phyloP scores from a whole-genome alignment of 2,329 filamentous ascomycete species.

The Apiospora kogelbergensis region DNA sequence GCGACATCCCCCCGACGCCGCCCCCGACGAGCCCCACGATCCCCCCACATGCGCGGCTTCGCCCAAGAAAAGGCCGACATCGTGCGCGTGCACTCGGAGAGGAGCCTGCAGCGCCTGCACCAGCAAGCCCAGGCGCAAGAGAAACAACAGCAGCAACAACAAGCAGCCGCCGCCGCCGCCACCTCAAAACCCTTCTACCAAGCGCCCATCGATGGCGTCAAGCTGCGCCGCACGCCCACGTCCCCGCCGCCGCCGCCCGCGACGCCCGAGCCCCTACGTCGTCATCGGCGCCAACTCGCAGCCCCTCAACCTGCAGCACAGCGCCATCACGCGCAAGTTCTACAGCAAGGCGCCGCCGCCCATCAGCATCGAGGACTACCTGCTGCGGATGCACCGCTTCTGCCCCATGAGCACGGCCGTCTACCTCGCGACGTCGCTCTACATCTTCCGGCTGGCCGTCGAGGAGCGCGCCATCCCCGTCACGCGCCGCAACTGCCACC shows the following conservation, averaged over 20 bases:
- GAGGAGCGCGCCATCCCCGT: conserved; percentile 77
- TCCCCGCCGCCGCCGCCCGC: conserved; percentile 28
- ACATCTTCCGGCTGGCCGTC: conserved; percentile 81
- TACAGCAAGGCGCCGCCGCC: conserved; percentile 85
- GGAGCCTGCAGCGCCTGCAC: conserved; percentile 47
- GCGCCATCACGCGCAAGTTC: conserved; percentile 87
- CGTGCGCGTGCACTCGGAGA: conserved; percentile 56
- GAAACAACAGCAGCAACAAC: conserved; percentile 19
- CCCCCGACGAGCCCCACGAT: conserved; percentile 62
- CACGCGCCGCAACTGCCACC: conserved; percentile 81
- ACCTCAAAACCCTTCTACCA: conserved; percentile 20
- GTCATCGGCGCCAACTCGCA: conserved; percentile 69
- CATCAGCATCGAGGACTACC: conserved; percentile 80
- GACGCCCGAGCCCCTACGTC: conserved; percentile 53
- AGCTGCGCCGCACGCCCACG: conserved; percentile 38
- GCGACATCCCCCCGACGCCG: conserved; percentile 80
- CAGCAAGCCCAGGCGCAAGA: conserved; percentile 37
- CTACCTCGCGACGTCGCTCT: conserved; percentile 84
- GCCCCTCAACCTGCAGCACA: conserved; percentile 75
- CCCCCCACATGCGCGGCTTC: conserved; percentile 65
- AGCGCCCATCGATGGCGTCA: conserved; percentile 55
- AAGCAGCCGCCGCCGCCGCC: conserved; percentile 18
- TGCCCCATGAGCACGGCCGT: conserved; percentile 94
- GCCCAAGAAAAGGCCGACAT: conserved; percentile 63
- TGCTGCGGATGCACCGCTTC: conserved; percentile 82